These are phyloP conservation scores for Colletotrichum melonis DNA, from an alignment of 2,329 filamentous ascomycete species.

Conservation along the genomic window DNA sequence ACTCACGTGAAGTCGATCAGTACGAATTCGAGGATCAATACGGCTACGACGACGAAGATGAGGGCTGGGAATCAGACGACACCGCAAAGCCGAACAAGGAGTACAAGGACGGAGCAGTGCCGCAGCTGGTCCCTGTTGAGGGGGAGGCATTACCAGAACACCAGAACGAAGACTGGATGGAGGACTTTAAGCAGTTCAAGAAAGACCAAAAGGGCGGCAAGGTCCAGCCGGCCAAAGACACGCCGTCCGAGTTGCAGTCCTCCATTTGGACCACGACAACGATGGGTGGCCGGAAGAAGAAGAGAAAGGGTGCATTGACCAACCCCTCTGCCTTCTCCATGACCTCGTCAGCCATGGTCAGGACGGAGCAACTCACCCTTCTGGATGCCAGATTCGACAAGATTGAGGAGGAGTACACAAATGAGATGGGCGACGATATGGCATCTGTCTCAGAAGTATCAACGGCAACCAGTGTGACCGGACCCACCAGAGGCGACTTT, in stretches of 20 bases:
- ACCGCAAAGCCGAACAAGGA: conserved; percentile 82
- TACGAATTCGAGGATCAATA: conserved; percentile 80
- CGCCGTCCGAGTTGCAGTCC: conserved; percentile 74
- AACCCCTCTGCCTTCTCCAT: conserved; percentile 90
- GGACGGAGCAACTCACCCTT: conserved; percentile 87
- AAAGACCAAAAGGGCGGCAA: conserved; percentile 73
- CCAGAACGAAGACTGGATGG: conserved; percentile 85
- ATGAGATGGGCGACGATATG: conserved; percentile 61
- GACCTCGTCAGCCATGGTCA: conserved; percentile 87
- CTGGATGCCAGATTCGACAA: conserved; percentile 93
- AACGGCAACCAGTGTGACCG: conserved; percentile 73
- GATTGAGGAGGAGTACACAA: conserved; percentile 81
- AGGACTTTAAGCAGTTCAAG: conserved; percentile 95
- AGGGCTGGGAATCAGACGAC: conserved; percentile 94
- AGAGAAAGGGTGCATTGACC: conserved; percentile 93
- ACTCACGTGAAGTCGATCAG: conserved; percentile 79
- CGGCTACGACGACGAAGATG: conserved; percentile 71
- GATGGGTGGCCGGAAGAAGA: conserved; percentile 86
- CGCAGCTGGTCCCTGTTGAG: conserved; percentile 58
- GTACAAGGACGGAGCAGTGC: conserved; percentile 60
- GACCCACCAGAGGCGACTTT: conserved; percentile 81
- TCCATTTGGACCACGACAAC: conserved; percentile 81
- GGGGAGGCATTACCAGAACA: conserved; percentile 67
- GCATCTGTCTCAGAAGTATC: conserved; percentile 71
- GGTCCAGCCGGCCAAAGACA: conserved; percentile 48